These are phyloP conservation scores for Ophiocytium majus DNA, from an alignment of 352 stramenopile genomes.

Conservation along the genomic window DNA sequence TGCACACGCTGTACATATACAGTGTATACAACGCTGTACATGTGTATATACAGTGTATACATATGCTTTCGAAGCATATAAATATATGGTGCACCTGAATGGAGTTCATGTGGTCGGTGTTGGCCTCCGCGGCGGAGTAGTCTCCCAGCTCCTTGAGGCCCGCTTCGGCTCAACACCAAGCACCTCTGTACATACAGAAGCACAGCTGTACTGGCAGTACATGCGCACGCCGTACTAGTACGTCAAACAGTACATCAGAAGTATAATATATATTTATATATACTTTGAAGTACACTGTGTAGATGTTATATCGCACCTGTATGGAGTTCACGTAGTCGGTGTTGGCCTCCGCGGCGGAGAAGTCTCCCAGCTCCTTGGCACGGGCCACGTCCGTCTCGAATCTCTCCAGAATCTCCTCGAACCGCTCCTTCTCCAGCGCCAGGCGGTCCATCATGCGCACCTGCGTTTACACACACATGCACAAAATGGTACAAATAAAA, in stretches of 20 bases:
- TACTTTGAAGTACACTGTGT: background rate
- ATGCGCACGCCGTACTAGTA: no score
- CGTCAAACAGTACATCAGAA: background rate
- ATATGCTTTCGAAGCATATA: no score
- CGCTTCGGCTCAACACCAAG: no score
- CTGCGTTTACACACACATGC: constrained; percentile 18
- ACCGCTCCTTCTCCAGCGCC: constrained; percentile 82
- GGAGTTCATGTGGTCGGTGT: constrained; percentile 31
- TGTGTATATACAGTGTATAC: no score
- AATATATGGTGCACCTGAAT: background rate
- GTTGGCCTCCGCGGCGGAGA: constrained; percentile 61
- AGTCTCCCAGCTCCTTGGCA: constrained; percentile 60
- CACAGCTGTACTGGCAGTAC: no score
- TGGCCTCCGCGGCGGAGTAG: constrained; percentile 62
- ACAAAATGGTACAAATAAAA: no score
- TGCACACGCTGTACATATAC: no score
- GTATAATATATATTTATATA: background rate
- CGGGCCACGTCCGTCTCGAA: constrained; percentile 82
- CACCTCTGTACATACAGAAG: no score
- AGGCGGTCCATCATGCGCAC: constrained; percentile 85
- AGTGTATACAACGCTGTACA: no score
- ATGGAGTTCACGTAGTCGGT: constrained; percentile 57
- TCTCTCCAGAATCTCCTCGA: constrained; percentile 77
- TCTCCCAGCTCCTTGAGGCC: constrained; percentile 61
- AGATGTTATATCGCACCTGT: constrained; percentile 1